A percentile compares a stretch with the other conserved stretches of the same genome.
Evolutionary conservation across 2,329 filamentous ascomycete species (phyloP).

Genomic region (Ophiostoma tasmaniense): DNA sequence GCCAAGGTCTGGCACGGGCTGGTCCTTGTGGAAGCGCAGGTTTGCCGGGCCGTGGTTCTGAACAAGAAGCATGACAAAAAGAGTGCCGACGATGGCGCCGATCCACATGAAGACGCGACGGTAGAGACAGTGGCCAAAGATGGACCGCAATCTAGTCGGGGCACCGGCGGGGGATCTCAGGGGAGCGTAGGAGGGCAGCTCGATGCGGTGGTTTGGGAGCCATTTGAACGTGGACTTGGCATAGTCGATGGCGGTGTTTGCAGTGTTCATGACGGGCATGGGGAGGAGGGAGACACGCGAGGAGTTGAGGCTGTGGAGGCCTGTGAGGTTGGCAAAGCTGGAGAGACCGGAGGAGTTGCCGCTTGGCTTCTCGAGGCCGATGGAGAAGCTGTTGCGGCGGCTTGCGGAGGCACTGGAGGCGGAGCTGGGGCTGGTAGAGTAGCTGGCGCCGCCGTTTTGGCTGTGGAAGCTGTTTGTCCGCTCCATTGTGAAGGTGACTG

Average conservation of each 20-base stretch:
- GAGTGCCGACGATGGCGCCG: slow-evolving; percentile 26
- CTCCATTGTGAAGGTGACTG: slow-evolving; percentile 13
- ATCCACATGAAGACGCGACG: slow-evolving; percentile 45
- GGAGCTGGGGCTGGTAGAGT: slow-evolving; percentile 14
- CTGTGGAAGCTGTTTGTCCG: slow-evolving; percentile 12
- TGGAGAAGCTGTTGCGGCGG: slow-evolving; percentile 21
- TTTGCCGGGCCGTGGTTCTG: slow-evolving; percentile 20
- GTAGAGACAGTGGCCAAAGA: slow-evolving; percentile 46
- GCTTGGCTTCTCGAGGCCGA: slow-evolving; percentile 17
- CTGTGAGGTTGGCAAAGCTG: slow-evolving; percentile 15
- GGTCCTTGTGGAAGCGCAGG: slow-evolving; percentile 21
- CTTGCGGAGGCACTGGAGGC: slow-evolving; percentile 16
- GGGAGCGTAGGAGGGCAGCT: slow-evolving; percentile 16
- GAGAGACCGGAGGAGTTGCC: slow-evolving; percentile 15
- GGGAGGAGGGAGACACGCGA: slow-evolving; percentile 18
- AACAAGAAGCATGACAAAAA: slow-evolving; percentile 23
- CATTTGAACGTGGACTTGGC: slow-evolving; percentile 18
- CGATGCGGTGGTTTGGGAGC: slow-evolving; percentile 15
- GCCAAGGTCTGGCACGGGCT: slow-evolving; percentile 23
- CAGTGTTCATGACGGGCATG: slow-evolving; percentile 18
- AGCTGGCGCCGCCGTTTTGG: slow-evolving; percentile 16
- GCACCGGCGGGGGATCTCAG: slow-evolving; percentile 7
- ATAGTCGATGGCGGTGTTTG: slow-evolving; percentile 18
- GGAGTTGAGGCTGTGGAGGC: slow-evolving; percentile 12
- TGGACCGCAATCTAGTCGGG: slow-evolving; percentile 20